These are phyloP conservation scores for Cutaneotrichosporon curvatum DNA, from an alignment of 1,284 basidiomycete species.

Conservation along the genomic window DNA sequence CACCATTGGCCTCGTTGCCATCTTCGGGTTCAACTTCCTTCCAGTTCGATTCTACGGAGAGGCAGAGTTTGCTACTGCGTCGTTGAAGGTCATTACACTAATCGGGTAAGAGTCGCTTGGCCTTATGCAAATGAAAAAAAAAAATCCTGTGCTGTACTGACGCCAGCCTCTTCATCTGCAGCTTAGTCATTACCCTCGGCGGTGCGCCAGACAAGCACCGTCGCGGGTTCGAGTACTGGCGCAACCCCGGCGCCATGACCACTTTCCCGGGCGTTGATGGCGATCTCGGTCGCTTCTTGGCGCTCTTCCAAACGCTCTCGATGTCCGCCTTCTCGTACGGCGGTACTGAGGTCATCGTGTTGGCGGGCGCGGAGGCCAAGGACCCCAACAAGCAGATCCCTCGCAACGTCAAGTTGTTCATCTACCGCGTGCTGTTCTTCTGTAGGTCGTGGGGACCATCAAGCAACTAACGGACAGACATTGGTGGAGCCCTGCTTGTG, in stretches of 20 bases:
- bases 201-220: conserved; percentile 26
- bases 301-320: conserved; percentile 28
- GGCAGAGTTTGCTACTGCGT: conserved; percentile 11
- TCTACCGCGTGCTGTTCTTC: conserved; percentile 62
- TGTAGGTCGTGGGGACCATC: not conserved
- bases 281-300: conserved; percentile 22
- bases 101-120: not conserved
- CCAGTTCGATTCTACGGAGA: conserved; percentile 13
- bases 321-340: conserved; percentile 30
- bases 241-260: conserved; percentile 23
- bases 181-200: too few relatives aligned
- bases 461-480: conserved; percentile 2
- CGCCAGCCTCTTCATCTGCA: too few relatives aligned
- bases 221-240: conserved; percentile 29
- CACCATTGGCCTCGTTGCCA: conserved; percentile 1
- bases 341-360: conserved; percentile 30
- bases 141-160: too few relatives aligned
- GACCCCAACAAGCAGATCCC: conserved; percentile 61
- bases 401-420: conserved; percentile 66
- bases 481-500: conserved; percentile 3
- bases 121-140: too few relatives aligned
- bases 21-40: conserved; percentile 8
- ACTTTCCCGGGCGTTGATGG: conserved; percentile 9
- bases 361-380: conserved; percentile 27
- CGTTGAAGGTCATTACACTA: conserved; percentile 11